These are phyloP conservation scores for Spizellomyces sp. DNA, from an alignment of 192 early-diverging fungal species.

Conservation along the genomic window DNA sequence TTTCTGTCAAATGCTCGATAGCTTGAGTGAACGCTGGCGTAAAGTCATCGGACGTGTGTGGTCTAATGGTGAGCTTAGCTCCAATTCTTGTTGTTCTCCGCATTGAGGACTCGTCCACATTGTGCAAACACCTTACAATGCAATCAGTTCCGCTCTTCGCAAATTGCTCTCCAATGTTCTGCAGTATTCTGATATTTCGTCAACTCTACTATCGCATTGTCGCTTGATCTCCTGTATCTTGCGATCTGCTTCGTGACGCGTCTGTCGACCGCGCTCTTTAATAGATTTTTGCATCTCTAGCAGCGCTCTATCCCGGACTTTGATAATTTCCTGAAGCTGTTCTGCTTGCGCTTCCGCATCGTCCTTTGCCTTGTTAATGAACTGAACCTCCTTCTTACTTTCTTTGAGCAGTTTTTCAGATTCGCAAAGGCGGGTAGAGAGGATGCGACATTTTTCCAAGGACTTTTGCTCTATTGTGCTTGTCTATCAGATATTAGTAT, in stretches of 20 bases:
- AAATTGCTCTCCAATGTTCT: not conserved
- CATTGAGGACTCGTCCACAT: not conserved
- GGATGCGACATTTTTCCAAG: no score
- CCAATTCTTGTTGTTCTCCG: not conserved
- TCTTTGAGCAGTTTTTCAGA: no score
- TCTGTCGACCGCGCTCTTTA: not conserved
- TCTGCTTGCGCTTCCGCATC: not conserved
- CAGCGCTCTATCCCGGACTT: not conserved
- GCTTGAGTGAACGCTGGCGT: not conserved
- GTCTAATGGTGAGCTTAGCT: not conserved
- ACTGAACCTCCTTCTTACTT: not conserved
- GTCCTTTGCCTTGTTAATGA: not conserved
- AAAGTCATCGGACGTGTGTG: not conserved
- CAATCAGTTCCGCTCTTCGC: not conserved
- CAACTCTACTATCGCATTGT: not conserved
- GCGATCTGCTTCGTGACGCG: not conserved
- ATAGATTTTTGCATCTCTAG: not conserved
- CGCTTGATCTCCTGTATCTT: not conserved
- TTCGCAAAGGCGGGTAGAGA: no score
- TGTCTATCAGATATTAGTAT: not conserved
- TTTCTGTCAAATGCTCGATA: not conserved
- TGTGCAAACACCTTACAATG: not conserved
- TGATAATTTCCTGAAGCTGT: not conserved
- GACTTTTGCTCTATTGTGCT: no score
- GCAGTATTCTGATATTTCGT: not conserved